Evolutionary conservation across 306 rosid species (phyloP), one percentile per base, ranked within the genome.

Genomic region (Benincasa hispida): DNA sequence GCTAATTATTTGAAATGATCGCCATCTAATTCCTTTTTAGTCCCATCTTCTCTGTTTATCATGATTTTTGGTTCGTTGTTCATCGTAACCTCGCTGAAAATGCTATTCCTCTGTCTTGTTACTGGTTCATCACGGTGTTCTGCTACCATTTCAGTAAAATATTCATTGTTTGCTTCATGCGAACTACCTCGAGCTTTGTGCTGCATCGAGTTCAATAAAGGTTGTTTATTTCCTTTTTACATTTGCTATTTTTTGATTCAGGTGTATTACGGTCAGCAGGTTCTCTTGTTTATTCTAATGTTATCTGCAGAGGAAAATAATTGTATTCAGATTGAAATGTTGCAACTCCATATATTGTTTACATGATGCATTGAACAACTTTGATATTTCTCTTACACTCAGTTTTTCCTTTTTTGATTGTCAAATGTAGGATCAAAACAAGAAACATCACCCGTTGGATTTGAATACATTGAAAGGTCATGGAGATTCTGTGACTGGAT

Each of bases 391-490:
- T 76, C 39, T 5, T 32, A 62, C 17, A 35, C 63, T 75, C 56
- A 39, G 19, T 28, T 39, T 59, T 30, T 21, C 65, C 55, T 79
- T 51, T 70, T 84, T 82, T 54, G 78, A 60, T 68, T 32, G 18
- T 66, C 80, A 41, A 83, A 83, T 80, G 48, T 50, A 93, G 98
- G 98, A 94, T 80, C 98, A 86, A 81, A 87, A 70, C 91, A 94
- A 89, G 89, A 87, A 90, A 34, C 99, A 95, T 79, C 99, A 95
- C 86, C 93, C 92, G 1, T 86, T 95, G 87, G 99, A 95, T 88
- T 82, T 95, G 89, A 95, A 95, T 80, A 92, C 99, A 45, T 76
- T 95, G 93, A 95, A 95, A 85, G 99, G 99, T 66, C 99, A 95
- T 25, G 97, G 93, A 57, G 99, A 95, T 77, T 82, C 90, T 2